Conservation (phyloP, 2,329 filamentous ascomycete species). For the Aspergillus arachidicola region DNA sequence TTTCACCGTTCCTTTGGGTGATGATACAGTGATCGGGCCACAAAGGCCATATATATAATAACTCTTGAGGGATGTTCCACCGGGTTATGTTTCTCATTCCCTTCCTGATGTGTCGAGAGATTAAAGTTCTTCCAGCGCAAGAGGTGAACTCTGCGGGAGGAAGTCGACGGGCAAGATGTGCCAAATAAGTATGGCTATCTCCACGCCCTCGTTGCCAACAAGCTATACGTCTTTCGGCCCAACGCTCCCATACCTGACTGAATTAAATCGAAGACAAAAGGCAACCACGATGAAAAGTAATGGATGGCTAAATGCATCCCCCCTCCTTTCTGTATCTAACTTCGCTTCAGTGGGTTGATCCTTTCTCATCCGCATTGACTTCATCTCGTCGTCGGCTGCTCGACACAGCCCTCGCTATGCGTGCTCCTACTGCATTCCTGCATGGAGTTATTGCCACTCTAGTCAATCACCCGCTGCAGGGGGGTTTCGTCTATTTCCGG, state of each 20-base stretch:
- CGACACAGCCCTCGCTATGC: background rate
- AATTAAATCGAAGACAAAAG: background rate
- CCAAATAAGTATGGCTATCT: background rate
- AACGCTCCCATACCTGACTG: background rate
- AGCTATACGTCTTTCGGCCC: background rate
- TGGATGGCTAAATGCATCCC: background rate
- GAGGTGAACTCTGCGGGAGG: background rate
- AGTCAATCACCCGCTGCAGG: background rate
- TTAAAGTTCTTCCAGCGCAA: background rate
- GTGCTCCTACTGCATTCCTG: background rate
- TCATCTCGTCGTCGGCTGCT: background rate
- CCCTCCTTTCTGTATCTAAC: background rate
- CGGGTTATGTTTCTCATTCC: background rate
- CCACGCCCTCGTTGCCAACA: background rate
- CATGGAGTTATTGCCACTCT: constrained; percentile 1
- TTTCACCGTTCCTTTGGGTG: constrained; percentile 28
- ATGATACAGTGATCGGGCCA: constrained; percentile 16
- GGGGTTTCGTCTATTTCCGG: constrained; percentile 2
- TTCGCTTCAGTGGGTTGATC: background rate
- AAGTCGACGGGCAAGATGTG: background rate
- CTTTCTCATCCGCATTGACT: background rate
- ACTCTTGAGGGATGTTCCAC: too few relatives aligned
- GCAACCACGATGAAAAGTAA: background rate
- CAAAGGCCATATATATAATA: background rate
- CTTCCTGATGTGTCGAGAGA: background rate